A percentile compares a stretch with the other conserved stretches of the same genome.
Evolutionary conservation across 768 basidiomycete genomes (phyloP).

Genomic region (Collybiopsis confluens): DNA sequence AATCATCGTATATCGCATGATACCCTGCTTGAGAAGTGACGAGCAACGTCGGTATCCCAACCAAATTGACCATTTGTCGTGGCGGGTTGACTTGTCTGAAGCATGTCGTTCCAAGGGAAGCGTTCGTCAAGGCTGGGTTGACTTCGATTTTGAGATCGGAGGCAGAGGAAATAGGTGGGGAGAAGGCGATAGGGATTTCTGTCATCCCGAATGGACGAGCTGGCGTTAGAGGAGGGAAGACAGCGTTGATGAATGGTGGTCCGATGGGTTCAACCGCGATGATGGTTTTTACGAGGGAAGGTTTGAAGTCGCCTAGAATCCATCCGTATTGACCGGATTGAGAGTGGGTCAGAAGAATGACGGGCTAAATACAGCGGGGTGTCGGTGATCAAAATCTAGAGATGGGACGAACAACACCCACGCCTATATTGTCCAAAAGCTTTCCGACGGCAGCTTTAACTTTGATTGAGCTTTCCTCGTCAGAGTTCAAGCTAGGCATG

Average conservation of each 20-base stretch:
- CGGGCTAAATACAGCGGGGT: conserved; percentile 19
- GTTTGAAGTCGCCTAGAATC: conserved; percentile 31
- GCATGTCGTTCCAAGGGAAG: conserved; percentile 19
- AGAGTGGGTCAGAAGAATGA: conserved; percentile 31
- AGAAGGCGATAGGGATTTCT: conserved; percentile 29
- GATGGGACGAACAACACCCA: conserved; percentile 15
- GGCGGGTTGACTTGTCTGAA: conserved; percentile 28
- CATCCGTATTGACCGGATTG: conserved; percentile 32
- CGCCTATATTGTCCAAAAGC: conserved; percentile 33
- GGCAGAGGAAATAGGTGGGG: conserved; percentile 25
- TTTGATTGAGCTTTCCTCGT: conserved; percentile 19
- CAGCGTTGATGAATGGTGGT: conserved; percentile 28
- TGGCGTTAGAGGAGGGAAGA: conserved; percentile 23
- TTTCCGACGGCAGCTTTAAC: conserved; percentile 27
- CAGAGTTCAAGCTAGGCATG: conserved; percentile 18
- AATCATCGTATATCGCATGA: conserved; percentile 32
- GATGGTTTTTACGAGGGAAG: conserved; percentile 28
- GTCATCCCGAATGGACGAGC: conserved; percentile 30
- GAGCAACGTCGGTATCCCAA: conserved; percentile 29
- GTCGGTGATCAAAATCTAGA: not conserved
- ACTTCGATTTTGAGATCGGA: conserved; percentile 23
- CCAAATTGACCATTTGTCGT: conserved; percentile 24
- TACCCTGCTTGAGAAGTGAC: conserved; percentile 34
- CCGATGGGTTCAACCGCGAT: conserved; percentile 34
- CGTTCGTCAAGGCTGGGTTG: conserved; percentile 13